Percentiles rank a stretch among this genome's conserved stretches.
Conservation (phyloP, 768 basidiomycete genomes). For the Cantharellus anzutake region DNA sequence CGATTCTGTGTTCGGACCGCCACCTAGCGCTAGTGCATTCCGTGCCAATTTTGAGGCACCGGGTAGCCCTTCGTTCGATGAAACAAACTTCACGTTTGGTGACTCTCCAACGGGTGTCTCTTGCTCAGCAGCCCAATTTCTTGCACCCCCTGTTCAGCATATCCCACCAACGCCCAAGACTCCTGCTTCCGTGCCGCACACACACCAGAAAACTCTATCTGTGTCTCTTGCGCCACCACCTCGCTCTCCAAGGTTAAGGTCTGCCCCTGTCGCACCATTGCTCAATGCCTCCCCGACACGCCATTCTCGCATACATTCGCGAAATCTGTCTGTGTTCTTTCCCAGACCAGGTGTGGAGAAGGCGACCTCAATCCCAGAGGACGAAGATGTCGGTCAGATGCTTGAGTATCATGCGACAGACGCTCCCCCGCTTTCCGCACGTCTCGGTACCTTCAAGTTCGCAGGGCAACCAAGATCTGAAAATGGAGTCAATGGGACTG, state of each 20-base stretch:
- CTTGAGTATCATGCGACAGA: not conserved
- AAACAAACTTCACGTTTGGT: not conserved
- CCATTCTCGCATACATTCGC: slow-evolving; percentile 67
- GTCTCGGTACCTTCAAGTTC: not conserved
- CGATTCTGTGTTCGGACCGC: too few species aligned
- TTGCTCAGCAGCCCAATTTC: not conserved
- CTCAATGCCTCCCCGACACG: not conserved
- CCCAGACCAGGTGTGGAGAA: slow-evolving; percentile 49
- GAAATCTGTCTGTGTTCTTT: slow-evolving; percentile 84
- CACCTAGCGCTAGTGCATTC: not conserved
- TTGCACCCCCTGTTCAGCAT: not conserved
- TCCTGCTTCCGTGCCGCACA: not conserved
- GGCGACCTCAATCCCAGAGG: slow-evolving; percentile 40
- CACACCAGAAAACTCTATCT: not conserved
- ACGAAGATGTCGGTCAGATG: slow-evolving; percentile 28
- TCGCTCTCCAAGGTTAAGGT: not conserved
- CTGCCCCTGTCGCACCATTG: not conserved
- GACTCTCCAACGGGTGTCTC: not conserved
- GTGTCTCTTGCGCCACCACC: not conserved
- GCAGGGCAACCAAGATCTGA: not conserved
- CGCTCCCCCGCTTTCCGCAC: too few species aligned
- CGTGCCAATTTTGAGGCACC: not conserved
- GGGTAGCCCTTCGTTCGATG: not conserved
- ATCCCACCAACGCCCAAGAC: not conserved
- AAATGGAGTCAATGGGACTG: slow-evolving; percentile 18